A percentile compares a stretch with the other conserved stretches of the same genome.
phyloP scores from a whole-genome alignment of 768 basidiomycete species.

The Infundibulicybe gibba region DNA sequence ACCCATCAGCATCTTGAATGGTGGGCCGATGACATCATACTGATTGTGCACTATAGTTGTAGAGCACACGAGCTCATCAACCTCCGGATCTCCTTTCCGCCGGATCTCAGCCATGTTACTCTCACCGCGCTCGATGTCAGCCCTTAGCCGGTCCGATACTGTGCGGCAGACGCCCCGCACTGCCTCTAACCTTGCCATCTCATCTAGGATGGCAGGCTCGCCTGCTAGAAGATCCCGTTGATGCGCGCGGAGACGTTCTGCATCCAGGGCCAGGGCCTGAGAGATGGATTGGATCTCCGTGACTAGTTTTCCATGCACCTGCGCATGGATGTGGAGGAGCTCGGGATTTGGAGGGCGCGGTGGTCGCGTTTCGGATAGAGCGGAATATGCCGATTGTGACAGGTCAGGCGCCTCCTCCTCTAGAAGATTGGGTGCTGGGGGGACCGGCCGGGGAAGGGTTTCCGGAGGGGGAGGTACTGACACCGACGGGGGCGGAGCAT shows the following conservation, averaged over 20 bases:
- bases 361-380: constrained; percentile 39
- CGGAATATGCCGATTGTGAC: constrained; percentile 14
- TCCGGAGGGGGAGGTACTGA: constrained; percentile 9
- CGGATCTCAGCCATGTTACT: constrained; percentile 73
- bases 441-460: constrained; percentile 13
- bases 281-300: constrained; percentile 71
- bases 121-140: constrained; percentile 64
- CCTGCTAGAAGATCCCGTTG: constrained; percentile 85
- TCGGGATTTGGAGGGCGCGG: constrained; percentile 90
- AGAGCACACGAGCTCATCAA: constrained; percentile 95
- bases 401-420: constrained; percentile 52
- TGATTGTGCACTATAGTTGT: constrained; percentile 97
- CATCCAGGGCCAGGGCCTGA: constrained; percentile 58
- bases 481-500: neutral
- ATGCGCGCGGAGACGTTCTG: constrained; percentile 75
- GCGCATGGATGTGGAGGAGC: constrained; percentile 73
- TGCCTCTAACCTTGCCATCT: constrained; percentile 92
- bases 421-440: constrained; percentile 48
- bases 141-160: constrained; percentile 66
- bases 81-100: constrained; percentile 84
- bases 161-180: constrained; percentile 87
- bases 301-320: constrained; percentile 71
- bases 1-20: constrained; percentile 5
- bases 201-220: constrained; percentile 92
- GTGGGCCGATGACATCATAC: constrained; percentile 40